Conservation (phyloP, 2,329 filamentous ascomycete species). For the Ceratocystis colombiana region DNA sequence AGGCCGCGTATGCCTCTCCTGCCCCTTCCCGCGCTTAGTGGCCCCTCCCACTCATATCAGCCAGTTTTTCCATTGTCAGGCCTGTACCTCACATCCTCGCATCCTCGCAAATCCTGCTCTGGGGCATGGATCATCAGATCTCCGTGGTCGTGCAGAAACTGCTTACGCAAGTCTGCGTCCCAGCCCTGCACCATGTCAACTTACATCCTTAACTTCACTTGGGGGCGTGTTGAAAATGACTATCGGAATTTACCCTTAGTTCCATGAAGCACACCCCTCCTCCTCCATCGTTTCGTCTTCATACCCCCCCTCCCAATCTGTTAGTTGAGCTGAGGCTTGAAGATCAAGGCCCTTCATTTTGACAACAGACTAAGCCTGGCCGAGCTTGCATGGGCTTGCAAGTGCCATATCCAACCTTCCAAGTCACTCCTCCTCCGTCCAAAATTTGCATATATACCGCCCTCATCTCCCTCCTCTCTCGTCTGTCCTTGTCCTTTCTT, state of each 20-base stretch:
- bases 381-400: neutral
- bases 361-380: too few species aligned
- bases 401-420: neutral
- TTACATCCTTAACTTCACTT: neutral
- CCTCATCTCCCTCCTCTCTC: neutral
- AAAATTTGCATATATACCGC: slow-evolving; percentile 15
- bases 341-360: too few species aligned
- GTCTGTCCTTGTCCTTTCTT: slow-evolving; percentile 1
- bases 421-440: neutral
- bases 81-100: neutral
- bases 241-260: too few species aligned
- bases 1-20: slow-evolving; percentile 4
- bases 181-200: neutral
- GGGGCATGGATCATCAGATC: neutral
- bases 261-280: neutral
- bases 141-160: neutral
- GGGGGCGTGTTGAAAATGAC: neutral
- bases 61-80: too few species aligned
- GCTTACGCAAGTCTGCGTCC: slow-evolving; percentile 4
- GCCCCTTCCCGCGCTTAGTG: slow-evolving; percentile 1
- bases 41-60: neutral
- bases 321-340: too few species aligned
- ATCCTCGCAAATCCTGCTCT: neutral
- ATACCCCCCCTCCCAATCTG: too few species aligned
- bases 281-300: neutral